A percentile compares a stretch with the other conserved stretches of the same genome.
These are phyloP conservation scores for Metschnikowia lunata DNA, from an alignment of 805 yeast genomes.

Conservation along the genomic window DNA sequence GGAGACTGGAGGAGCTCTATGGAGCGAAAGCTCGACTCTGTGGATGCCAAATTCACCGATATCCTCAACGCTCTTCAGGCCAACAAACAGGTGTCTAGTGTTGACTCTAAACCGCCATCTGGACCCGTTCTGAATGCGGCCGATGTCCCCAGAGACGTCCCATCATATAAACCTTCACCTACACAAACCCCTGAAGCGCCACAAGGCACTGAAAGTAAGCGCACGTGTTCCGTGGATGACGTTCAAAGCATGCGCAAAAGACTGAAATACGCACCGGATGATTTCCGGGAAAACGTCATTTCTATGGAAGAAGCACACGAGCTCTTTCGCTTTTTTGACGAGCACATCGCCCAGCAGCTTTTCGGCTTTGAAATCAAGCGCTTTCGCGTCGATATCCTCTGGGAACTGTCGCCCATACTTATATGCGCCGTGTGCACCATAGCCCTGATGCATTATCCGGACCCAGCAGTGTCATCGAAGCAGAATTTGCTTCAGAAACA, in stretches of 20 bases:
- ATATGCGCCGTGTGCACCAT: slow-evolving; percentile 59
- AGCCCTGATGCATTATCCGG: slow-evolving; percentile 57
- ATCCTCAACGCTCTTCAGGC: slow-evolving; percentile 30
- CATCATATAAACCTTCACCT: not conserved
- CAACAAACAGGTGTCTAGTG: slow-evolving; percentile 27
- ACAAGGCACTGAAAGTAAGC: not conserved
- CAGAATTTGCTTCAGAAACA: slow-evolving; percentile 26
- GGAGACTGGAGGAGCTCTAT: slow-evolving; percentile 31
- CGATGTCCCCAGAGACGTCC: not conserved
- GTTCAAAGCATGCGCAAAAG: not conserved
- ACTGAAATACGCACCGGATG: slow-evolving; percentile 1
- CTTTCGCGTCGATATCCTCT: slow-evolving; percentile 45
- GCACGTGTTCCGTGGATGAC: not conserved
- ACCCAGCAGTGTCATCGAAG: slow-evolving; percentile 24
- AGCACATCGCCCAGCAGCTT: slow-evolving; percentile 55
- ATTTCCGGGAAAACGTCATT: slow-evolving; percentile 37
- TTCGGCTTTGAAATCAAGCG: slow-evolving; percentile 60
- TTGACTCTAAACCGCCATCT: not conserved
- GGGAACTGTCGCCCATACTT: slow-evolving; percentile 54
- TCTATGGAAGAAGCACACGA: slow-evolving; percentile 41
- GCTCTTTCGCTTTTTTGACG: slow-evolving; percentile 48
- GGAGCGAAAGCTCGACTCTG: slow-evolving; percentile 31
- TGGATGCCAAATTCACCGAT: slow-evolving; percentile 36
- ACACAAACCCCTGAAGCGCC: not conserved
- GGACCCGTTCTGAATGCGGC: not conserved